Conservation (phyloP, 495 filamentous ascomycete genomes). For the Sabuloglossum arenarium region DNA sequence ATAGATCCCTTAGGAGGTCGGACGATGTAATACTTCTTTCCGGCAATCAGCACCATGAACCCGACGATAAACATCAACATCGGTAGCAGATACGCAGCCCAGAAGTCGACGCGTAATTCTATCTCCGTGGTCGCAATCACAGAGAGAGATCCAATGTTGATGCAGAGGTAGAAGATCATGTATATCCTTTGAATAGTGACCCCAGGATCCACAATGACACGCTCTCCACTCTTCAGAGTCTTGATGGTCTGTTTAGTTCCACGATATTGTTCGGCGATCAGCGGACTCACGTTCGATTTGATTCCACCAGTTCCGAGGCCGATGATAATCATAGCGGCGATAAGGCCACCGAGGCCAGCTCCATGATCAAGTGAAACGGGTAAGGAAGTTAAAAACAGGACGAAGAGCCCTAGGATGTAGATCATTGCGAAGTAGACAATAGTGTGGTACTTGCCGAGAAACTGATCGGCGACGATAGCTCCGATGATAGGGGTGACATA, state of each 20-base stretch:
- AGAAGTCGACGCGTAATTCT: conserved; percentile 49
- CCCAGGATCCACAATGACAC: conserved; percentile 53
- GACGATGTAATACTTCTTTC: conserved; percentile 37
- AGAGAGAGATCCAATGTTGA: conserved; percentile 56
- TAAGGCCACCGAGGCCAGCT: conserved; percentile 14
- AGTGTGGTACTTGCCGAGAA: conserved; percentile 49
- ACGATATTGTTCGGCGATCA: conserved; percentile 56
- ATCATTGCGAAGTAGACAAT: conserved; percentile 33
- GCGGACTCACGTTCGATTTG: conserved; percentile 43
- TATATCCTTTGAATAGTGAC: conserved; percentile 57
- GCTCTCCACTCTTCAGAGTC: conserved; percentile 39
- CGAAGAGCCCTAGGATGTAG: conserved; percentile 20
- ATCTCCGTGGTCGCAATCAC: conserved; percentile 42
- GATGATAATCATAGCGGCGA: conserved; percentile 28
- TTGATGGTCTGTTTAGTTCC: conserved; percentile 35
- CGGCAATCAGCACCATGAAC: conserved; percentile 27
- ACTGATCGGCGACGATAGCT: conserved; percentile 42
- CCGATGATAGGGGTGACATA: conserved; percentile 23
- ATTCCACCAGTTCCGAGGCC: conserved; percentile 50
- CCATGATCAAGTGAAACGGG: conserved; percentile 14
- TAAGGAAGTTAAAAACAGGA: conserved; percentile 18
- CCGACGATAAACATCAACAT: conserved; percentile 36
- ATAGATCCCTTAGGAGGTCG: conserved; percentile 42
- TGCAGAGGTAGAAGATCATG: conserved; percentile 27
- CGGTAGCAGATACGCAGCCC: conserved; percentile 53